Evolutionary conservation across 2,329 filamentous ascomycete species (phyloP), one percentile per base, ranked within the genome.

Genomic region (Trichoderma koningiopsis): DNA sequence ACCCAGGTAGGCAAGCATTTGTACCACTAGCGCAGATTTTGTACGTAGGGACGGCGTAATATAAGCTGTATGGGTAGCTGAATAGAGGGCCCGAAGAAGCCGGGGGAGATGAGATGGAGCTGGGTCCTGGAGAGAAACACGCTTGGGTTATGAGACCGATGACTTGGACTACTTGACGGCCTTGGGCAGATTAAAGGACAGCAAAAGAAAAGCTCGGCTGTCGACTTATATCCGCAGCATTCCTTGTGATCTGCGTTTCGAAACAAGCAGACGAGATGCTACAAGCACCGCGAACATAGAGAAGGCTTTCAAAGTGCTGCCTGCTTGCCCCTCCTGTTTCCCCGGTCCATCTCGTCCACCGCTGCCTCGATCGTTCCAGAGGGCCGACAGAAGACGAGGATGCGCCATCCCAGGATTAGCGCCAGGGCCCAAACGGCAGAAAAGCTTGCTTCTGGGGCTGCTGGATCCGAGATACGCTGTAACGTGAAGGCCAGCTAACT

Each of bases 301-400:
- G n/a, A 24, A 8, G 43, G 7, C n/a, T 10, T 49, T 49, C 4
- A 13, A 11, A 8, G n/a, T 13, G 47, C 61, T 64, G 31, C 61
- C 49, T 64, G 33, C 33, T 22, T 29, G 49, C 24, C 10, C 19
- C 14, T 37, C 3, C 49, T 33, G n/a, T 40, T 22, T 33, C 33
- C 47, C 62, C 22, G 52, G 31, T 14, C 13, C 63, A 49, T 66
- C 31, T 66, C 31, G 53, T 49, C 63, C 63, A 53, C 63, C 63
- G 63, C 63, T 58, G 63, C 63, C 63, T 66, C 63, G 63, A 66
- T 58, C 62, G 62, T 35, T 56, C 62, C 52, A 31, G 14, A 56
- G 52, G 33, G 61, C 43, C 29, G 27, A 57, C 61, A 35, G 19
- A 16, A 31, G 53, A 49, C 35, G 49, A 56, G 52, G 62, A 49